These are phyloP conservation scores for Suillus paluster DNA, from an alignment of 768 basidiomycete genomes.

Conservation along the genomic window DNA sequence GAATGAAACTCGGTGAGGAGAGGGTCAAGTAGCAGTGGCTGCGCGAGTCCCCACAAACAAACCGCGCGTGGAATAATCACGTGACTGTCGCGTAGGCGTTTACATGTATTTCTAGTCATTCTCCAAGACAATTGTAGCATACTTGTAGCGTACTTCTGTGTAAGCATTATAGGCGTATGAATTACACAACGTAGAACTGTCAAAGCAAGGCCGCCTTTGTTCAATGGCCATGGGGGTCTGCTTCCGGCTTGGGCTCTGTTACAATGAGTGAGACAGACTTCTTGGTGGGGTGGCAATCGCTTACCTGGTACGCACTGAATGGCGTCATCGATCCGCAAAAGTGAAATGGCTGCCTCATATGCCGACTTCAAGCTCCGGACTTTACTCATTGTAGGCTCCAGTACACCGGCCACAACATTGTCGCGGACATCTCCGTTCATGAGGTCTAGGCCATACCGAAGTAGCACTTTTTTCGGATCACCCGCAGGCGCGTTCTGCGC, in stretches of 20 bases:
- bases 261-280: slow-evolving; percentile 21
- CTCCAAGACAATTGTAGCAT: slow-evolving; percentile 7
- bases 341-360: slow-evolving; percentile 92
- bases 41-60: slow-evolving; percentile 24
- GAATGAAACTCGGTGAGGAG: slow-evolving; percentile 23
- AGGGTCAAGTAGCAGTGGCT: slow-evolving; percentile 16
- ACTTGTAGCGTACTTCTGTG: slow-evolving; percentile 6
- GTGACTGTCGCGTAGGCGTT: slow-evolving; percentile 25
- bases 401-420: slow-evolving; percentile 89
- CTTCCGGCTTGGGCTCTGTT: slow-evolving; percentile 72
- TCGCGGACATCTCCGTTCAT: slow-evolving; percentile 94
- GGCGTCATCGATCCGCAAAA: slow-evolving; percentile 96
- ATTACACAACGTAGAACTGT: slow-evolving; percentile 16
- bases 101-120: not conserved
- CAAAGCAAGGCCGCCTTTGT: slow-evolving; percentile 9
- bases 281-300: slow-evolving; percentile 28
- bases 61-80: slow-evolving; percentile 27
- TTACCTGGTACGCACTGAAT: slow-evolving; percentile 88
- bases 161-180: slow-evolving; percentile 12
- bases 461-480: slow-evolving; percentile 88
- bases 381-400: slow-evolving; percentile 97
- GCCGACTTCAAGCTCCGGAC: slow-evolving; percentile 97
- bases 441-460: slow-evolving; percentile 94
- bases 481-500: slow-evolving; percentile 91
- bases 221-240: slow-evolving; percentile 79